phyloP scores from a whole-genome alignment of 23 red algal species.

The Gracilaria gracilis region DNA sequence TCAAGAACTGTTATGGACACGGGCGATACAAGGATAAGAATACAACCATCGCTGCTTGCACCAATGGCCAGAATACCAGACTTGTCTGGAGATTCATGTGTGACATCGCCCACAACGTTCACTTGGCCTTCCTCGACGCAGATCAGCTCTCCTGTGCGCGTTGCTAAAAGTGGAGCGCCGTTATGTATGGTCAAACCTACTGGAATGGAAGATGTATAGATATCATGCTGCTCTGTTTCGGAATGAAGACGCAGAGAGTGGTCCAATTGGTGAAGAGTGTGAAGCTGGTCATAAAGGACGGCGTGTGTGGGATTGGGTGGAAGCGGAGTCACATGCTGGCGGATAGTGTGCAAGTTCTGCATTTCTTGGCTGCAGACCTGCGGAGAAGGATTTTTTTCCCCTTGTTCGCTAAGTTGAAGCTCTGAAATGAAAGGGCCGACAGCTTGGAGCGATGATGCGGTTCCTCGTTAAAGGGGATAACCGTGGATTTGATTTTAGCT shows the following conservation, averaged over 20 bases:
- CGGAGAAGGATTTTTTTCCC: background rate
- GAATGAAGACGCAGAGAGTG: background rate
- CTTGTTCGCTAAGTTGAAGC: no score
- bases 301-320: constrained; percentile 11
- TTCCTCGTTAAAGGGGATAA: no score
- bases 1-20: constrained; percentile 46
- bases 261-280: background rate
- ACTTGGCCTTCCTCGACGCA: background rate
- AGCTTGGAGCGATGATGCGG: no score
- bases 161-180: constrained; percentile 2
- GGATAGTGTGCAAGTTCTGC: constrained; percentile 17
- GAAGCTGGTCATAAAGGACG: background rate
- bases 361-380: background rate
- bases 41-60: constrained; percentile 38
- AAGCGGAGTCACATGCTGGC: constrained; percentile 1
- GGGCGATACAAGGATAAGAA: constrained; percentile 54
- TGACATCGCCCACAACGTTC: constrained; percentile 44
- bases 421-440: no score
- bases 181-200: constrained; percentile 16
- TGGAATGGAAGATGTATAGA: background rate
- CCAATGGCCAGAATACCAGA: constrained; percentile 29
- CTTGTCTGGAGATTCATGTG: background rate
- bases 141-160: constrained; percentile 24
- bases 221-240: background rate
- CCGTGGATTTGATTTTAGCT: no score